A percentile compares a stretch with the other conserved stretches of the same genome.
Evolutionary conservation across 129 eudicot genomes (phyloP).

Genomic region (Rutidosis leptorrhynchoides): DNA sequence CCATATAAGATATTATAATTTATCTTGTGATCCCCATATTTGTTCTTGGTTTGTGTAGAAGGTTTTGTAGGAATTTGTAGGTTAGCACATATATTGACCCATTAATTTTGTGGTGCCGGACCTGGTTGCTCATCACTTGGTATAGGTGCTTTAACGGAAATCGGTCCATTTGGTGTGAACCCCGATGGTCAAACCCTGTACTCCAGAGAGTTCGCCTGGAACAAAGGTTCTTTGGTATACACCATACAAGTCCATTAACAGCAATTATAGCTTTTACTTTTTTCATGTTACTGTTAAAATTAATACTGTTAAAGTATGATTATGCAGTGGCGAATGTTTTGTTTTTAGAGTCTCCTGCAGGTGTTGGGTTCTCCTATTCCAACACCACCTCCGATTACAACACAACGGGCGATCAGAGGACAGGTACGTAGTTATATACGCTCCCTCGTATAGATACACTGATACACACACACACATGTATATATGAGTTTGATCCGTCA

Average conservation of each 20-base stretch:
- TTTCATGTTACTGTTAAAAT: neutral
- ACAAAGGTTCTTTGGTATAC: neutral
- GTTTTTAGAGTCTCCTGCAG: slow-evolving; percentile 7
- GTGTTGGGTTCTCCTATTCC: slow-evolving; percentile 10
- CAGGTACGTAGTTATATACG: neutral
- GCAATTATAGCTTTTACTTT: neutral
- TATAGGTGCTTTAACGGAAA: neutral
- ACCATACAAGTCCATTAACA: neutral
- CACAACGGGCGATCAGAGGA: neutral
- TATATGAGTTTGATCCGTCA: neutral
- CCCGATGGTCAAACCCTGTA: slow-evolving; percentile 1
- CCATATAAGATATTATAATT: too few species aligned
- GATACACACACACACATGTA: neutral
- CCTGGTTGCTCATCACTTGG: neutral
- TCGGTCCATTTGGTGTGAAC: neutral
- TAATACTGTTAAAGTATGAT: neutral
- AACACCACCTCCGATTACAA: neutral
- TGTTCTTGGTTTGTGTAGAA: too few species aligned
- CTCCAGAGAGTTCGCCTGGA: neutral
- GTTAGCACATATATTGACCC: too few species aligned
- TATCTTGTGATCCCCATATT: too few species aligned
- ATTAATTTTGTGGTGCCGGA: neutral
- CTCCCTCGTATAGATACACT: neutral
- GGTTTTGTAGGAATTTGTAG: too few species aligned
- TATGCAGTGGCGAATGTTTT: neutral